Conservation (phyloP, 2,329 filamentous ascomycete species). For the Venturia oleaginea region DNA sequence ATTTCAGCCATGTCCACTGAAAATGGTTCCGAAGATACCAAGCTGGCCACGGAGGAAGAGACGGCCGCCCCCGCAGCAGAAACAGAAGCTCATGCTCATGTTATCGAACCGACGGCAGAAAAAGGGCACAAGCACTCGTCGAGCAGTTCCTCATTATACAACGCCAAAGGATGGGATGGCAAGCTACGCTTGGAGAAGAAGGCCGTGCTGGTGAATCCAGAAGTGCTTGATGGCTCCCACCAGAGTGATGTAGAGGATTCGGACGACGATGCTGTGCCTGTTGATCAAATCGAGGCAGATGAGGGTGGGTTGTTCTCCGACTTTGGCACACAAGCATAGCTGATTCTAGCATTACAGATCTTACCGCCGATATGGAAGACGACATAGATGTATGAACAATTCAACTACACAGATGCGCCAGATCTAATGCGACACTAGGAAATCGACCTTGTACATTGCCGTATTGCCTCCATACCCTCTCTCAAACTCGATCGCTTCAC, state of each 20-base stretch:
- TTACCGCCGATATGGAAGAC: constrained; percentile 49
- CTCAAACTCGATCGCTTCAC: constrained; percentile 78
- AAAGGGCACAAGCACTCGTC: constrained; percentile 5
- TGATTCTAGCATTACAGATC: constrained; percentile 35
- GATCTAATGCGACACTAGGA: constrained; percentile 41
- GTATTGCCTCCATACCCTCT: constrained; percentile 66
- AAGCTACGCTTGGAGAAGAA: constrained; percentile 68
- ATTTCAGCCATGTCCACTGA: background rate
- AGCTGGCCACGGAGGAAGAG: background rate
- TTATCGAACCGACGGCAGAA: background rate
- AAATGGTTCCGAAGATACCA: background rate
- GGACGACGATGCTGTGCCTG: constrained; percentile 56
- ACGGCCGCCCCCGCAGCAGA: background rate
- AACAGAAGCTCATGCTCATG: background rate
- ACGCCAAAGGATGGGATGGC: constrained; percentile 63
- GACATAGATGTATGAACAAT: constrained; percentile 36
- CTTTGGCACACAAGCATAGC: background rate
- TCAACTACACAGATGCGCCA: constrained; percentile 16
- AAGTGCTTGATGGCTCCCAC: constrained; percentile 65
- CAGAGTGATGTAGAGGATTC: constrained; percentile 80
- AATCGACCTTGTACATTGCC: constrained; percentile 83
- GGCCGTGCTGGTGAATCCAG: constrained; percentile 62
- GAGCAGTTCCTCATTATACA: constrained; percentile 12
- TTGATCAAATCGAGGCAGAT: constrained; percentile 70
- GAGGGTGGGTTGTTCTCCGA: constrained; percentile 49